A percentile compares a stretch with the other conserved stretches of the same genome.
phyloP scores from a whole-genome alignment of 2,329 filamentous ascomycete genomes.

The Exserohilum turcica region DNA sequence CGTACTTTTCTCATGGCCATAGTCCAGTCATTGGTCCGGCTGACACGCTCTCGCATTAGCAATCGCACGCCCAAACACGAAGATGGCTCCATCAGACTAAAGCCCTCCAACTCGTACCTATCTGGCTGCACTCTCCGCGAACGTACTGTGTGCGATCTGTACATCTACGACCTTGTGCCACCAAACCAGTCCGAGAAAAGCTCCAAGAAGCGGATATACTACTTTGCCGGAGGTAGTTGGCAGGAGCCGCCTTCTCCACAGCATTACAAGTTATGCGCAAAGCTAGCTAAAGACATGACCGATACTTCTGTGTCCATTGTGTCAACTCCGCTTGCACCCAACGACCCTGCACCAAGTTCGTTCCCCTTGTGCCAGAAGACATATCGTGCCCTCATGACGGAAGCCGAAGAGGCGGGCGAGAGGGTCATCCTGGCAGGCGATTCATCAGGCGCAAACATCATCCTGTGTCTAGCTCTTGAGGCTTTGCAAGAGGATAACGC shows the following conservation, averaged over 20 bases:
- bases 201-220: conserved; percentile 53
- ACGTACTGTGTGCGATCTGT: conserved; percentile 50
- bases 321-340: conserved; percentile 61
- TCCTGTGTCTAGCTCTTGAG: conserved; percentile 50
- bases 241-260: conserved; percentile 56
- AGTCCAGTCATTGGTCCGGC: conserved; percentile 47
- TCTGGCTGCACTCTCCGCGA: conserved; percentile 47
- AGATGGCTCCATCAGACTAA: conserved; percentile 50
- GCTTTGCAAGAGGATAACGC: conserved; percentile 43
- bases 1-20: conserved; percentile 48
- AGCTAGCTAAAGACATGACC: conserved; percentile 52
- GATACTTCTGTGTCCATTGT: conserved; percentile 55
- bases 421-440: conserved; percentile 60
- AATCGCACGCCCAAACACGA: conserved; percentile 40
- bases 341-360: conserved; percentile 55
- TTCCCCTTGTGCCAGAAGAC: conserved; percentile 56
- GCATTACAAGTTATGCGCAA: conserved; percentile 59
- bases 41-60: conserved; percentile 46
- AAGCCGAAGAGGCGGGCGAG: conserved; percentile 49
- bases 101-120: conserved; percentile 42
- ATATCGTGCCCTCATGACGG: conserved; percentile 50
- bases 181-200: conserved; percentile 15
- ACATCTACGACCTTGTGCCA: conserved; percentile 53
- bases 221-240: conserved; percentile 64
- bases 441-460: conserved; percentile 61